These are phyloP conservation scores for Podaxis pistillaris DNA, from an alignment of 768 basidiomycete species.

Conservation along the genomic window DNA sequence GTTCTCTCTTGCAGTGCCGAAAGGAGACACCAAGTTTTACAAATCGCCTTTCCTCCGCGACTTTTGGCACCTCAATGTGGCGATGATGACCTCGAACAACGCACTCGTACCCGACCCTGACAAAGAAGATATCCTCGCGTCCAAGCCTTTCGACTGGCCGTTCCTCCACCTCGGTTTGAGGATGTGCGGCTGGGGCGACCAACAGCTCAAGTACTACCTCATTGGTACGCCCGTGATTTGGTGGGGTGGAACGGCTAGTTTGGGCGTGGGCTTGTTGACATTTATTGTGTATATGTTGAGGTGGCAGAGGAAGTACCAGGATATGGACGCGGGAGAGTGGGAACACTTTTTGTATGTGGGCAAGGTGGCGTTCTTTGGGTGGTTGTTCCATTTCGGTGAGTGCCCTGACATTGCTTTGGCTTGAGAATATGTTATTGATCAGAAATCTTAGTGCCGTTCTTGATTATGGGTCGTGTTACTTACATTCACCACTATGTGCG, in stretches of 20 bases:
- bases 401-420: conserved; percentile 24
- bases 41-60: conserved; percentile 91
- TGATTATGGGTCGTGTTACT: conserved; percentile 97
- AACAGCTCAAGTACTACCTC: conserved; percentile 88
- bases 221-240: conserved; percentile 91
- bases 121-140: conserved; percentile 97
- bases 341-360: conserved; percentile 91
- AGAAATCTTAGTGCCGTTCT: conserved; percentile 73
- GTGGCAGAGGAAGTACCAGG: conserved; percentile 83
- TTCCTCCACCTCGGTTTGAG: conserved; percentile 84
- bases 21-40: conserved; percentile 81
- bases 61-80: conserved; percentile 98
- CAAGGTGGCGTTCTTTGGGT: conserved; percentile 89
- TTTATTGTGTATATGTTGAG: conserved; percentile 75
- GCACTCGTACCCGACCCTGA: conserved; percentile 96
- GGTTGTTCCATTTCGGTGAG: conserved; percentile 85
- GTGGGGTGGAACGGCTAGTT: conserved; percentile 76
- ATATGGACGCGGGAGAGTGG: conserved; percentile 96
- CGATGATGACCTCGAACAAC: conserved; percentile 99
- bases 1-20: conserved; percentile 56
- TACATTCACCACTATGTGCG: conserved; percentile 95
- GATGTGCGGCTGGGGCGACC: conserved; percentile 96
- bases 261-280: conserved; percentile 51
- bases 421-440: neutral
- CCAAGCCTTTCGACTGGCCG: conserved; percentile 92